Conservation (phyloP, 345 rosid genomes). For the Jatropha curcas region DNA sequence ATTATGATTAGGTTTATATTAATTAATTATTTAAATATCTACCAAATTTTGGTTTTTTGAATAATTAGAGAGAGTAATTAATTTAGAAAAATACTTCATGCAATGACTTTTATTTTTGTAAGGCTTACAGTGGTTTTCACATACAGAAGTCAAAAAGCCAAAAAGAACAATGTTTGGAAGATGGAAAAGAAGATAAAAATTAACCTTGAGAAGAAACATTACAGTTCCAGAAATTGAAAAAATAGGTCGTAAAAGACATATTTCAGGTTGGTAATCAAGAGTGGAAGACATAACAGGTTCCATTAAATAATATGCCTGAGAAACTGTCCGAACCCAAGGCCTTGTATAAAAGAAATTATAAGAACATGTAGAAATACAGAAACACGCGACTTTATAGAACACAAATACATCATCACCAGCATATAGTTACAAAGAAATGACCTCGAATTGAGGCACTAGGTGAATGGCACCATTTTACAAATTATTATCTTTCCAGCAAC, state of each 20-base stretch:
- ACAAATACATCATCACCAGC: slow-evolving; percentile 33
- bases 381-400: slow-evolving; percentile 36
- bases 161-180: too few species aligned
- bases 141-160: neutral
- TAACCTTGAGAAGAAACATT: neutral
- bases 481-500: slow-evolving; percentile 33
- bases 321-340: slow-evolving; percentile 6
- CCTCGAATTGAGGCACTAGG: slow-evolving; percentile 23
- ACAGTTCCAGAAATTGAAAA: neutral
- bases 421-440: slow-evolving; percentile 32
- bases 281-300: neutral
- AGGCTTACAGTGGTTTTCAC: too few species aligned
- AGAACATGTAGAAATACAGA: slow-evolving; percentile 27
- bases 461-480: slow-evolving; percentile 34
- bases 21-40: neutral
- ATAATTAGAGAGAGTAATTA: too few species aligned
- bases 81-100: too few species aligned
- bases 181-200: too few species aligned
- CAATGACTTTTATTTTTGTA: too few species aligned
- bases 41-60: neutral
- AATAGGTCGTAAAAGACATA: neutral
- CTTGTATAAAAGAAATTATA: slow-evolving; percentile 17
- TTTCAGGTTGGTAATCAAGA: neutral
- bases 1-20: neutral
- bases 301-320: neutral